phyloP scores from a whole-genome alignment of 176 grass and related monocot species.

The Triticum urartu region DNA sequence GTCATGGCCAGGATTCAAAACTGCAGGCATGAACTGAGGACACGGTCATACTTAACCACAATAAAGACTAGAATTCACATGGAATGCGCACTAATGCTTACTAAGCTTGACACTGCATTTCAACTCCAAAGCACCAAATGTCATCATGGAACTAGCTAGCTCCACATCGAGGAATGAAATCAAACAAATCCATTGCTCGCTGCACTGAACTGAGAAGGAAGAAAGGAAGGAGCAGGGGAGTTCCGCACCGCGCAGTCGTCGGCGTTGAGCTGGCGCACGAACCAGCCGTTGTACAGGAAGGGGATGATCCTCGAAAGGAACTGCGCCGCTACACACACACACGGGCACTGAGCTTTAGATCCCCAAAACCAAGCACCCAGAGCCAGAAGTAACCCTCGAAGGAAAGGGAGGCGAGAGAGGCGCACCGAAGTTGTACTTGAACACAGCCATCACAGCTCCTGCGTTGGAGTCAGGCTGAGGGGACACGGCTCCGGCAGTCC shows the following conservation, averaged over 20 bases:
- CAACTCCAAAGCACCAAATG: neutral
- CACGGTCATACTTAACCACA: neutral
- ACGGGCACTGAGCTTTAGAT: constrained; percentile 11
- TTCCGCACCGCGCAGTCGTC: constrained; percentile 69
- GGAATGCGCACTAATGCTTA: neutral
- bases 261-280: constrained; percentile 78
- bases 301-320: constrained; percentile 82
- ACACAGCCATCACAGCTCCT: constrained; percentile 59
- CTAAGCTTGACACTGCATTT: neutral
- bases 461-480: neutral
- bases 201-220: neutral
- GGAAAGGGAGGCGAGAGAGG: neutral
- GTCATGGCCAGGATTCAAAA: neutral
- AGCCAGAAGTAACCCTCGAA: neutral
- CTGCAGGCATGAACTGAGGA: neutral
- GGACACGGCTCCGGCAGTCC: neutral
- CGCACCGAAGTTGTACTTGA: constrained; percentile 90
- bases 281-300: constrained; percentile 92
- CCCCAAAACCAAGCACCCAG: neutral
- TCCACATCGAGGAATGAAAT: neutral
- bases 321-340: constrained; percentile 61
- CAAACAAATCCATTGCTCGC: neutral
- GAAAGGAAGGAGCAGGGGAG: neutral
- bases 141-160: neutral
- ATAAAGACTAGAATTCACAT: neutral